phyloP scores from a whole-genome alignment of 1,284 basidiomycete genomes.

The Apiotrichum laibachii region DNA sequence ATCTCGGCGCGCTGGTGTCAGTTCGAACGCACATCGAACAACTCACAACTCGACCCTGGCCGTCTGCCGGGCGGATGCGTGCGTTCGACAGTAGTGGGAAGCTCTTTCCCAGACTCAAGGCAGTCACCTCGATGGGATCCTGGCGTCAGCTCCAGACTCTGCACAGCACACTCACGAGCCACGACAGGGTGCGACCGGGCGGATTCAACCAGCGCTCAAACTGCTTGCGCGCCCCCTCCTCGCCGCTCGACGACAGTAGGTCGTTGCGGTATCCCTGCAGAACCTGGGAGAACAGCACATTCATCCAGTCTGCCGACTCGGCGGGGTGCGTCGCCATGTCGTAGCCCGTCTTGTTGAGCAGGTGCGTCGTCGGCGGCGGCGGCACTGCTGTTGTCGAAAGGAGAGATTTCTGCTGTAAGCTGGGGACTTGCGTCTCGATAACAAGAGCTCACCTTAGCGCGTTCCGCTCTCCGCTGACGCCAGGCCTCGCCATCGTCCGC shows the following conservation, averaged over 20 bases:
- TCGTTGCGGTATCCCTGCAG: slow-evolving; percentile 51
- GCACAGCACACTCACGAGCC: slow-evolving; percentile 37
- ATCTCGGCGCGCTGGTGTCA: slow-evolving; percentile 55
- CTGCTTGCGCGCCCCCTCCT: slow-evolving; percentile 50
- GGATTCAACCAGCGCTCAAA: slow-evolving; percentile 53
- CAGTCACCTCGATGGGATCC: slow-evolving; percentile 57
- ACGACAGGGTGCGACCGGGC: slow-evolving; percentile 33
- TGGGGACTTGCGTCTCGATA: not conserved
- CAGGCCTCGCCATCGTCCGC: slow-evolving; percentile 42
- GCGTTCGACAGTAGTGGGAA: slow-evolving; percentile 57
- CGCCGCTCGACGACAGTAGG: slow-evolving; percentile 48
- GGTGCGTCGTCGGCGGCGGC: slow-evolving; percentile 42
- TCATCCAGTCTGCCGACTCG: slow-evolving; percentile 59
- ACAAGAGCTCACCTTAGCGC: slow-evolving; percentile 35
- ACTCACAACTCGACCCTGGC: slow-evolving; percentile 54
- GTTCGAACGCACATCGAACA: not conserved
- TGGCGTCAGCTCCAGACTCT: slow-evolving; percentile 19
- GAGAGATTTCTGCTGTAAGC: slow-evolving; percentile 34
- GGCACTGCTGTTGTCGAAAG: slow-evolving; percentile 46
- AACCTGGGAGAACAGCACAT: slow-evolving; percentile 58
- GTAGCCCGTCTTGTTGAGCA: slow-evolving; percentile 55
- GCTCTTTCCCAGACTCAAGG: slow-evolving; percentile 55
- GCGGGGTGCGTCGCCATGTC: slow-evolving; percentile 56
- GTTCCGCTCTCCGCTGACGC: slow-evolving; percentile 34
- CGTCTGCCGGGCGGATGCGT: slow-evolving; percentile 57